Evolutionary conservation across 140 eudicot species (phyloP).

Genomic region (Eryngium alpinum): DNA sequence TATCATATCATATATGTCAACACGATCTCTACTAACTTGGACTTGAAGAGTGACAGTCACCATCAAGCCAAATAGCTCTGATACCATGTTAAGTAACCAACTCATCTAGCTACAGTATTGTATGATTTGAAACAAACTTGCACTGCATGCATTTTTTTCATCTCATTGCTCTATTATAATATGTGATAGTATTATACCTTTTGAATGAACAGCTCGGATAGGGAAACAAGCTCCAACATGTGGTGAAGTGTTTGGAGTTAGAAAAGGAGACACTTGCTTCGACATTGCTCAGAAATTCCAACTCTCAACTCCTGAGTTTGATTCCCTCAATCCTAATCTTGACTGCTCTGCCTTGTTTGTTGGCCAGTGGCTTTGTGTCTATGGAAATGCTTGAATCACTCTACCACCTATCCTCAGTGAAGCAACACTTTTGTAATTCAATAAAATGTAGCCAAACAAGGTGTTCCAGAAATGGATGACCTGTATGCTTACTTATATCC

Average conservation of each 20-base stretch:
- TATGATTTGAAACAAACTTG: too few species aligned
- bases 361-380: conserved; percentile 55
- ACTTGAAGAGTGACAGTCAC: too few species aligned
- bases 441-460: neutral
- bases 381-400: conserved; percentile 23
- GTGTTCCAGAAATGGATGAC: neutral
- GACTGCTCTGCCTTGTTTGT: conserved; percentile 39
- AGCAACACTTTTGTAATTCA: neutral
- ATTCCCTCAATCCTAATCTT: conserved; percentile 50
- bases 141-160: too few species aligned
- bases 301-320: conserved; percentile 23
- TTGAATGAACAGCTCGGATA: conserved; percentile 17
- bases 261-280: conserved; percentile 43
- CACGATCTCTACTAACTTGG: too few species aligned
- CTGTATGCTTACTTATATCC: neutral
- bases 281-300: conserved; percentile 25
- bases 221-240: conserved; percentile 19
- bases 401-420: neutral
- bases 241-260: conserved; percentile 30
- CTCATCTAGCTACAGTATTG: too few species aligned
- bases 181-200: neutral
- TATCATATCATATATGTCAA: neutral
- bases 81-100: too few species aligned
- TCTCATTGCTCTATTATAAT: neutral
- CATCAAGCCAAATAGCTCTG: too few species aligned